Percentiles rank a stretch among this genome's conserved stretches.
Conservation (phyloP, 2,329 filamentous ascomycete genomes). For the Aspergillus carbonarius region DNA sequence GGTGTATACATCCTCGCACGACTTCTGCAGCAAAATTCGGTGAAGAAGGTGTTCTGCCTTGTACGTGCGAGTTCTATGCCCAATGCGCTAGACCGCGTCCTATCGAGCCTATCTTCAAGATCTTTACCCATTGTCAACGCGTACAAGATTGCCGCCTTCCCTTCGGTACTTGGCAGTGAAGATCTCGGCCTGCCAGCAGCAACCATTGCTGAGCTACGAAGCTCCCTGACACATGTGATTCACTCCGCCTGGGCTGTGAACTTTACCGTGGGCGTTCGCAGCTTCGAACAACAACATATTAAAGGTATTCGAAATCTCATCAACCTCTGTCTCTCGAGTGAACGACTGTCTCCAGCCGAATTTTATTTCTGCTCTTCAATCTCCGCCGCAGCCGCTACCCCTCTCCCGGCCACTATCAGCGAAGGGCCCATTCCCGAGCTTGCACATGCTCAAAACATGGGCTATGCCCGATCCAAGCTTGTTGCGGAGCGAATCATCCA, state of each 20-base stretch:
- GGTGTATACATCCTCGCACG: conserved; percentile 59
- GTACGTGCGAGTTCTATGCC: conserved; percentile 1
- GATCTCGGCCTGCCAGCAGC: too few species aligned
- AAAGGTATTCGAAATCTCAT: conserved; percentile 49
- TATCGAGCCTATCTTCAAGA: conserved; percentile 9
- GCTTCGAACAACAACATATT: conserved; percentile 58
- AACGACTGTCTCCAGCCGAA: conserved; percentile 30
- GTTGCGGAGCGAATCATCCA: conserved; percentile 39
- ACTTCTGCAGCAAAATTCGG: conserved; percentile 28
- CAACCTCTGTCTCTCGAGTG: conserved; percentile 39
- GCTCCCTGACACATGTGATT: conserved; percentile 54
- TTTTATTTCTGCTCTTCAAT: conserved; percentile 48
- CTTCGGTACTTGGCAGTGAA: neutral
- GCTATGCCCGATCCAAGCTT: conserved; percentile 45
- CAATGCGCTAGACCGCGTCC: conserved; percentile 9
- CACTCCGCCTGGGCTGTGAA: conserved; percentile 67
- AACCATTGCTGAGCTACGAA: conserved; percentile 36
- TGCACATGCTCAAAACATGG: conserved; percentile 41
- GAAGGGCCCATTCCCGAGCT: conserved; percentile 39
- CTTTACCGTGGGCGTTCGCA: conserved; percentile 58
- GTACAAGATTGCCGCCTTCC: conserved; percentile 9
- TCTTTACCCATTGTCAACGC: conserved; percentile 8
- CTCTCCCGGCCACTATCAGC: conserved; percentile 29
- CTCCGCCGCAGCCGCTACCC: conserved; percentile 37
- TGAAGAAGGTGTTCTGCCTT: conserved; percentile 10